A percentile compares a stretch with the other conserved stretches of the same genome.
Evolutionary conservation across 108 stramenopile species (phyloP).

Genomic region (Cyclotella sp.): DNA sequence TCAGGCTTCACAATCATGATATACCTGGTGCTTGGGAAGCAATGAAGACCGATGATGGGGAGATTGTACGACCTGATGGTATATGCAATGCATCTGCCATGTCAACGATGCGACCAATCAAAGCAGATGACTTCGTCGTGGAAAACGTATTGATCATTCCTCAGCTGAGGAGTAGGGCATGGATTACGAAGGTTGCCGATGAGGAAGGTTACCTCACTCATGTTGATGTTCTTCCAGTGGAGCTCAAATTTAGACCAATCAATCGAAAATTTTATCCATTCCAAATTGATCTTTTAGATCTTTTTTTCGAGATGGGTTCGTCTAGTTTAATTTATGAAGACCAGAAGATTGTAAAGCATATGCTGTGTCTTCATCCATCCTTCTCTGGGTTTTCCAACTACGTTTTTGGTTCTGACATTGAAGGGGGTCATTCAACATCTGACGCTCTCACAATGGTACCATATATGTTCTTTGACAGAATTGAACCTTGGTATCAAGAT

Average conservation of each 20-base stretch:
- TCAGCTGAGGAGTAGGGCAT: not conserved
- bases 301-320: constrained; percentile 4
- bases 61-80: constrained; percentile 14
- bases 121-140: constrained; percentile 1
- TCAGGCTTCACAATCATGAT: not conserved
- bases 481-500: constrained; percentile 2
- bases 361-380: constrained; percentile 5
- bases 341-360: constrained; percentile 5
- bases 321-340: constrained; percentile 4
- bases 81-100: not conserved
- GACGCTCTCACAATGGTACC: constrained; percentile 9
- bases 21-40: constrained; percentile 5
- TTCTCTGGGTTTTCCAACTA: constrained; percentile 12
- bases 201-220: constrained; percentile 11
- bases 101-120: not conserved
- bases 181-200: constrained; percentile 1
- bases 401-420: constrained; percentile 1
- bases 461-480: constrained; percentile 15
- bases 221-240: not conserved
- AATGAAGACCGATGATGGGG: not conserved
- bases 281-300: constrained; percentile 4
- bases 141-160: not conserved
- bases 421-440: not conserved
- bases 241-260: constrained; percentile 6
- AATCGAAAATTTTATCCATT: constrained; percentile 9